Percentiles rank a stretch among this genome's conserved stretches.
Evolutionary conservation across 129 eudicot genomes (phyloP).

Genomic region (Lactuca sativa): DNA sequence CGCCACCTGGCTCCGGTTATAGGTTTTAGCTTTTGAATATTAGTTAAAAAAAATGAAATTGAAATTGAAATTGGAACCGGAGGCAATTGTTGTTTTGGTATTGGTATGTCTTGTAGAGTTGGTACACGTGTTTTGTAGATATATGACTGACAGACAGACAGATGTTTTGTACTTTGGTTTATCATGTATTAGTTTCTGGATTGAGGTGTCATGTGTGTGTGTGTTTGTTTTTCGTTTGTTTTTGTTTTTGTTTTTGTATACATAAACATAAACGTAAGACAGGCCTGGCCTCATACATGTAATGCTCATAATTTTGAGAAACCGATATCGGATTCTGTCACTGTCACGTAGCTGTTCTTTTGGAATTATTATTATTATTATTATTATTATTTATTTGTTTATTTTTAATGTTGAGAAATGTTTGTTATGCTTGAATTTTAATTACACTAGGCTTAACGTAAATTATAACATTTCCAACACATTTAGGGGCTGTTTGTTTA

Average conservation of each 20-base stretch:
- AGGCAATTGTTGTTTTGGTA: conserved; percentile 46
- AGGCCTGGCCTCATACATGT: conserved; percentile 16
- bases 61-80: conserved; percentile 24
- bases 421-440: too few relatives aligned
- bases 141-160: conserved; percentile 10
- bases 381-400: too few relatives aligned
- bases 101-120: conserved; percentile 30
- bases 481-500: too few relatives aligned
- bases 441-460: too few relatives aligned
- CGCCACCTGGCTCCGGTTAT: conserved; percentile 77
- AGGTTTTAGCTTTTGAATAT: conserved; percentile 40
- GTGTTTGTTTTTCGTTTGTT: background rate
- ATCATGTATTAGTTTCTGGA: conserved; percentile 24
- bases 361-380: too few relatives aligned
- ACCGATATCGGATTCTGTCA: background rate
- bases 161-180: conserved; percentile 7
- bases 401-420: too few relatives aligned
- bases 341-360: background rate
- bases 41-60: conserved; percentile 24
- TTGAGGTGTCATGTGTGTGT: conserved; percentile 8
- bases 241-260: conserved; percentile 5
- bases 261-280: conserved; percentile 14
- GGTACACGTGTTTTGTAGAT: conserved; percentile 27
- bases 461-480: too few relatives aligned
- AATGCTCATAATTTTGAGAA: conserved; percentile 8